Base-by-base conservation (phyloP, 345 rosid genomes). In the Gossypium sturtianum region DNA sequence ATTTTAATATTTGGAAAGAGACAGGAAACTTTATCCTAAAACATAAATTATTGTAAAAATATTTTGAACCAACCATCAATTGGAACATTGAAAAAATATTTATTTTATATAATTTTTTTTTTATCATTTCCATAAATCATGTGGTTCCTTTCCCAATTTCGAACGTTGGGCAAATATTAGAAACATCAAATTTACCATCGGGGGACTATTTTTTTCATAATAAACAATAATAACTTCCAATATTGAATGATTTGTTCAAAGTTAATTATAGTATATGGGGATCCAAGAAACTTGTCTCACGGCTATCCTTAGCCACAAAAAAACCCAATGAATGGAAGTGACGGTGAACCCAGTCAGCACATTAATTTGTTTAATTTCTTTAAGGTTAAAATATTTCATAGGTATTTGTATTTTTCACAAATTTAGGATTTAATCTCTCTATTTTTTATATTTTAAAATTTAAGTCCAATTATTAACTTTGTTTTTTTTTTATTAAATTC, bases 261-360 rank as follows among this genome's bases (percentile, higher is more conserved):
- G 19, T 22, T 54, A 13, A 51, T 0, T 0, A 16, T 13, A 15
- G 19, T 15, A 13, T 4, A 16, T 34, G 7, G 41, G 29, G 47
- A 65, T n/a, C 7, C 15, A 19, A 51, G 2, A n/a, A 71, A 2
- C 7, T 9, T 71, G 65, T 6, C 34, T 72, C 19, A 59, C 9
- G 34, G 20, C 16, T 72, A 44, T 41, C 53, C 52, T n/a, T 22
- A 83, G 79, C 85, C 88, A 22, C 16, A 43, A 41, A 1, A 1
- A 4, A 22, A 45, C 7, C 41, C 41, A 34, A 5, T 34, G 3
- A 22, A 1, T 1, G 19, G 19, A 4, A 1, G 27, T 80, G 86
- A 84, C 80, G 7, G 23, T 41, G 60, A 78, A 76, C 82, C 64
- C 72, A 85, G 74, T 87, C 86, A 79, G 84, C 88, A 61, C 1